A percentile compares a stretch with the other conserved stretches of the same genome.
These are phyloP conservation scores for Bocquillonia castaneifolia DNA, from an alignment of 441 rosid species.

Conservation along the genomic window DNA sequence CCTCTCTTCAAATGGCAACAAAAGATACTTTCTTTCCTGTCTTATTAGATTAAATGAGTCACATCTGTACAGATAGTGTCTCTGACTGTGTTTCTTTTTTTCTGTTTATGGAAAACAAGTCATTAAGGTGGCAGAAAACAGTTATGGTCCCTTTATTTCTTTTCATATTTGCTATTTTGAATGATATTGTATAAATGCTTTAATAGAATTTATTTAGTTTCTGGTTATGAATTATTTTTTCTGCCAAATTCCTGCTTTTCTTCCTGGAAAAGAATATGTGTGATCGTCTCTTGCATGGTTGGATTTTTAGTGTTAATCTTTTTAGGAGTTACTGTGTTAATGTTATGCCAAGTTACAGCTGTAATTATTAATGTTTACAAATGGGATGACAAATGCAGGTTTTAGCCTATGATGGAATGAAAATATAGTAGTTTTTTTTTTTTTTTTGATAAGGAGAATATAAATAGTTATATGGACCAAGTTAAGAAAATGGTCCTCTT, in stretches of 20 bases:
- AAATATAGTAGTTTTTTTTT: too few species aligned
- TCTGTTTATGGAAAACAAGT: conserved; percentile 24
- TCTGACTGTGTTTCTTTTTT: neutral
- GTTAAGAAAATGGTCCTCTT: neutral
- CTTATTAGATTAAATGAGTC: conserved; percentile 18
- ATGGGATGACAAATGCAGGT: neutral
- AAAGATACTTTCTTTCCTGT: conserved; percentile 25
- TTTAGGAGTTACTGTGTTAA: neutral
- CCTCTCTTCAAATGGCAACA: conserved; percentile 28
- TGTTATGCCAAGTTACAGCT: conserved; percentile 4
- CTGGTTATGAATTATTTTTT: neutral
- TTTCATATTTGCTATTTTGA: neutral
- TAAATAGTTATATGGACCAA: neutral
- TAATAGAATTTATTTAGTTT: neutral
- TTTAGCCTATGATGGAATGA: neutral
- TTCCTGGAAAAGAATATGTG: neutral
- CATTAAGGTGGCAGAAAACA: conserved; percentile 22
- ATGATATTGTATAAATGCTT: conserved; percentile 1
- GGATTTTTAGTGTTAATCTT: neutral
- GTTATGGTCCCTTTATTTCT: conserved; percentile 5
- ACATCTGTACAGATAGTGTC: conserved; percentile 18
- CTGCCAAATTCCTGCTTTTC: neutral
- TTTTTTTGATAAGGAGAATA: too few species aligned
- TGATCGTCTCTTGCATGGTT: conserved; percentile 1
- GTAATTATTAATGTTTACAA: conserved; percentile 4